phyloP scores from a whole-genome alignment of 1,284 basidiomycete genomes.

The Cryptococcus sp. region DNA sequence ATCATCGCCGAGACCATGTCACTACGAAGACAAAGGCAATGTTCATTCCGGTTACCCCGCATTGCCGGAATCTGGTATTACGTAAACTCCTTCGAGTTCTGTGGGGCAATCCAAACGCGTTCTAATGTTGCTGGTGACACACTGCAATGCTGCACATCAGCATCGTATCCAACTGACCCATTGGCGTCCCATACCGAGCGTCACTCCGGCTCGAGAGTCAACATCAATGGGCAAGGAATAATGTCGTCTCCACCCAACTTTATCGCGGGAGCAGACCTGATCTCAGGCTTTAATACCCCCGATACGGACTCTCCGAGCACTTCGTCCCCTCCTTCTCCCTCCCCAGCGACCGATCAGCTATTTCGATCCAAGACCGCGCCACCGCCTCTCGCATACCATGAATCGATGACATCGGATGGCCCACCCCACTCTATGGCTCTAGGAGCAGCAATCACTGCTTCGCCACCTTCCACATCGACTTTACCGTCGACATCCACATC shows the following conservation, averaged over 20 bases:
- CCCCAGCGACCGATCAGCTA: conserved; percentile 4
- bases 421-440: background rate
- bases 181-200: too few species aligned
- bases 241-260: conserved; percentile 23
- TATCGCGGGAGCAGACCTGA: conserved; percentile 14
- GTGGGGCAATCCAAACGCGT: too few species aligned
- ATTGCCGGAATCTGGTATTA: too few species aligned
- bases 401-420: background rate
- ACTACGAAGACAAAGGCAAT: too few species aligned
- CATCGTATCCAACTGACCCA: too few species aligned
- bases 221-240: too few species aligned
- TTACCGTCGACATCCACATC: background rate
- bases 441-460: background rate
- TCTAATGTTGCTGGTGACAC: too few species aligned
- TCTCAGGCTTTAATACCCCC: conserved; percentile 16
- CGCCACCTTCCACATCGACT: background rate
- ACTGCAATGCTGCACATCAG: too few species aligned
- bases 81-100: too few species aligned
- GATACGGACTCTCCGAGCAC: conserved; percentile 5
- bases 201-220: too few species aligned
- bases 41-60: too few species aligned
- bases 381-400: conserved; percentile 5
- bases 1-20: too few species aligned
- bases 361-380: conserved; percentile 23
- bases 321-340: conserved; percentile 8